phyloP scores from a whole-genome alignment of 73 alveolate species.

The Diophrys sp. region DNA sequence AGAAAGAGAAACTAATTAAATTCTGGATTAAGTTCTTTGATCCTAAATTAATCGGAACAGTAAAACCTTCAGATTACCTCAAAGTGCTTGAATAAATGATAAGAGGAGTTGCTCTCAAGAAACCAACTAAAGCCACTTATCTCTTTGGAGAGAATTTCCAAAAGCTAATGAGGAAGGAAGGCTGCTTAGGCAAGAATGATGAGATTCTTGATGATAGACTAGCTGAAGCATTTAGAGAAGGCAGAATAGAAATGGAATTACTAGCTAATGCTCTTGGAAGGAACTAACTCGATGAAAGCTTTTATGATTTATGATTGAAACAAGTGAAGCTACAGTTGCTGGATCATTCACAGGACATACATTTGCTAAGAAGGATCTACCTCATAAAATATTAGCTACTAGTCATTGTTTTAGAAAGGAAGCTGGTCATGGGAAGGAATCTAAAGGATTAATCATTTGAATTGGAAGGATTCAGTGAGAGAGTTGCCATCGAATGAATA shows the following conservation, averaged over 20 bases:
- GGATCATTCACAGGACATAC: constrained; percentile 69
- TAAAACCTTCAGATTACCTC: constrained; percentile 12
- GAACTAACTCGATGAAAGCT: constrained; percentile 18
- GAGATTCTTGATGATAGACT: constrained; percentile 26
- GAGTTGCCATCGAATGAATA: no score
- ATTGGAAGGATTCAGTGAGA: no score
- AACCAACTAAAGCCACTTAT: constrained; percentile 46
- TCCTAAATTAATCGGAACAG: constrained; percentile 29
- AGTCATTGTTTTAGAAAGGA: constrained; percentile 89
- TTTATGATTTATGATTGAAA: constrained; percentile 43
- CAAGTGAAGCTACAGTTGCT: constrained; percentile 83
- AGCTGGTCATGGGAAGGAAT: constrained; percentile 64
- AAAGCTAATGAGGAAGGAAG: constrained; percentile 14
- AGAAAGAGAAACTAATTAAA: constrained; percentile 20
- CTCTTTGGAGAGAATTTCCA: constrained; percentile 49
- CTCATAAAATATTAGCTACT: constrained; percentile 61
- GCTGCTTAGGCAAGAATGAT: constrained; percentile 29
- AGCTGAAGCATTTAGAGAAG: constrained; percentile 9
- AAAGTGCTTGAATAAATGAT: constrained; percentile 39
- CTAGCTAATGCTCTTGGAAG: constrained; percentile 46
- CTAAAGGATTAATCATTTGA: no score
- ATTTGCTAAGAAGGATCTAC: constrained; percentile 51
- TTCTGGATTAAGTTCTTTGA: constrained; percentile 65
- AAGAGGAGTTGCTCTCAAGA: constrained; percentile 42
- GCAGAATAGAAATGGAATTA: constrained; percentile 30